phyloP scores from a whole-genome alignment of 139 green algal species.

The Chlorella sp. region DNA sequence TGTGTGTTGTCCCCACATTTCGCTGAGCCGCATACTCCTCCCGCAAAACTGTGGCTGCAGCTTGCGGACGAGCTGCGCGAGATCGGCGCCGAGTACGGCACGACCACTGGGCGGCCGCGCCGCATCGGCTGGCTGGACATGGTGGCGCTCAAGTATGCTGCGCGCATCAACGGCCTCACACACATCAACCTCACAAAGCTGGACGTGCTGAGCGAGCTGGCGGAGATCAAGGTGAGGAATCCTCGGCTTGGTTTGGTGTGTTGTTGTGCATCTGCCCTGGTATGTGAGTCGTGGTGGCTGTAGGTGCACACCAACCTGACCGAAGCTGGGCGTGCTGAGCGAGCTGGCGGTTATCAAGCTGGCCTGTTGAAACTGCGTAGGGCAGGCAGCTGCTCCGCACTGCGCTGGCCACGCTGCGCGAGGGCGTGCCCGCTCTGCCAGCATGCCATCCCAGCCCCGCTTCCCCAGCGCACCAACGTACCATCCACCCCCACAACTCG shows the following conservation, averaged over 20 bases:
- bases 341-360: not conserved
- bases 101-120: slow-evolving; percentile 95
- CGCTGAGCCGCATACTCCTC: too few species aligned
- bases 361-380: not conserved
- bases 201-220: slow-evolving; percentile 88
- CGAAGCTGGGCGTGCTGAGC: not conserved
- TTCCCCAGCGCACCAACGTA: too few species aligned
- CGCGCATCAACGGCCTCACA: slow-evolving; percentile 94
- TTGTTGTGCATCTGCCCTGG: too few species aligned
- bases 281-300: not conserved
- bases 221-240: slow-evolving; percentile 90
- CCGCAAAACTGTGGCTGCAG: too few species aligned
- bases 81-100: slow-evolving; percentile 94
- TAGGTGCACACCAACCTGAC: not conserved
- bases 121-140: slow-evolving; percentile 99
- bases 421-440: not conserved
- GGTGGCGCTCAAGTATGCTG: slow-evolving; percentile 88
- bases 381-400: not conserved
- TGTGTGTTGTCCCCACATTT: too few species aligned
- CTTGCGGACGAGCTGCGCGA: slow-evolving; percentile 88
- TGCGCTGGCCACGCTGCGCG: not conserved
- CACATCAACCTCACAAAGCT: slow-evolving; percentile 99
- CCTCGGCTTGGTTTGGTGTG: too few species aligned
- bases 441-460: too few species aligned
- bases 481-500: not conserved